A percentile compares a stretch with the other conserved stretches of the same genome.
phyloP scores from a whole-genome alignment of 192 early-diverging fungal species.

The Blastocladiella britannica region DNA sequence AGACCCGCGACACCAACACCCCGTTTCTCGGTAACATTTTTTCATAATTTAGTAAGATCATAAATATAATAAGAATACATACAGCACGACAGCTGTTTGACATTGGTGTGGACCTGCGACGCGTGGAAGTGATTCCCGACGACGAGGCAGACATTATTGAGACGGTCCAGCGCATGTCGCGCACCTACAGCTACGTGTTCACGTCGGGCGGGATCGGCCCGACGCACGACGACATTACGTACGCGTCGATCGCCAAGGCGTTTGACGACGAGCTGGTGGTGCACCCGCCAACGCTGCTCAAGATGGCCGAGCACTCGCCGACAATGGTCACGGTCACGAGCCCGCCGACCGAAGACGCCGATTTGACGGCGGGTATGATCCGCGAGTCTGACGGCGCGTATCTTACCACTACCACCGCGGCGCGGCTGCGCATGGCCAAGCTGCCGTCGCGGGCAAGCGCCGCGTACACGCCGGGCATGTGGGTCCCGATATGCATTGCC shows the following conservation, averaged over 20 bases:
- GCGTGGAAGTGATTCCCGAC: conserved; percentile 32
- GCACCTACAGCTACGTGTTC: conserved; percentile 31
- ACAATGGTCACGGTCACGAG: background rate
- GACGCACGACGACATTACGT: conserved; percentile 48
- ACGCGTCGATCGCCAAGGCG: conserved; percentile 34
- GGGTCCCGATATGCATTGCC: conserved; percentile 50
- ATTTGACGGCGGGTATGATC: background rate
- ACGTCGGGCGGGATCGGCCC: conserved; percentile 54
- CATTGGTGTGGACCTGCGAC: conserved; percentile 31
- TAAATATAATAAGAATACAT: no score
- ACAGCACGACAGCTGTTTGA: conserved; percentile 33
- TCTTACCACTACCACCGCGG: conserved; percentile 1
- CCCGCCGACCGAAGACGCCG: background rate
- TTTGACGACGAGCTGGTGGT: conserved; percentile 25
- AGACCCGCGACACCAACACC: conserved; percentile 42
- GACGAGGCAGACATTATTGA: conserved; percentile 21
- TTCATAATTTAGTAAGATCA: no score
- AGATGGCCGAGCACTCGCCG: conserved; percentile 21
- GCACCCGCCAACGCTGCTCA: conserved; percentile 27
- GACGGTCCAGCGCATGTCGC: conserved; percentile 23
- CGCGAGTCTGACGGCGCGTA: background rate
- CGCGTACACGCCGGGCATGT: conserved; percentile 13
- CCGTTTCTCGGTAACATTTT: conserved; percentile 23
- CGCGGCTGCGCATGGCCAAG: conserved; percentile 41
- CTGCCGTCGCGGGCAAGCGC: conserved; percentile 20